Evolutionary conservation across 1,284 basidiomycete genomes (phyloP), one percentile per base, ranked within the genome.

Genomic region (Cystobasidium pallidum): DNA sequence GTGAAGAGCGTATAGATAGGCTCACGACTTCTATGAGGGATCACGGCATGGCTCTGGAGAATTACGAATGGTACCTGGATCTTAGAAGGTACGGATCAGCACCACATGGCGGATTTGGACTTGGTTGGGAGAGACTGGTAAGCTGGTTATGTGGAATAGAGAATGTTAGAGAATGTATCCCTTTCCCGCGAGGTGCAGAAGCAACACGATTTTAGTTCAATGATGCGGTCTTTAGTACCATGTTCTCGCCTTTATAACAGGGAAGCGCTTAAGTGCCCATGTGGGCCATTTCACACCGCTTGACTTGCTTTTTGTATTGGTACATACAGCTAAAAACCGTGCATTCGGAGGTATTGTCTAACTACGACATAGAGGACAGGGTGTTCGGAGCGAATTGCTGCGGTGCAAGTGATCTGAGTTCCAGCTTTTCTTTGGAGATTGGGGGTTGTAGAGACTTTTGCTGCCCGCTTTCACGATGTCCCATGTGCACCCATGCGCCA

Each of bases 31-130:
- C 86, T 43, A 86, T 94, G 82, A 76, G 79, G 24, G 78, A 79
- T 32, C 82, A 84, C 41, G 86, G 86, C 15, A 78, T 88, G 76
- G 82, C 85, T 52, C 80, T 80, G 73, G 85, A 84, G 30, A 86
- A 86, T 39, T 93, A 92, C 78, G 82, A 82, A 47, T 96, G 93
- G 94, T 97, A 96, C 81, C 76, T 88, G 66, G 92, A 95, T 77
- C 80, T 95, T 74, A 83, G 94, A 71, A 84, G 84, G 77, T 86
- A 79, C 77, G 94, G 94, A 6, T 88, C 88, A n/a, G 88, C 89
- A 24, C 89, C 91, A 2, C 92, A 95, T 81, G 92, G 90, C 26
- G 94, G 94, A 3, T 96, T 93, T 82, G 94, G 94, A 3, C 85
- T 96, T 83, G 94, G 94, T 3, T 94, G 94, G 79, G 94, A 97